Evolutionary conservation across 192 early-diverging fungal genomes (phyloP), one percentile per base, ranked within the genome.

Genomic region (Podila horticola): DNA sequence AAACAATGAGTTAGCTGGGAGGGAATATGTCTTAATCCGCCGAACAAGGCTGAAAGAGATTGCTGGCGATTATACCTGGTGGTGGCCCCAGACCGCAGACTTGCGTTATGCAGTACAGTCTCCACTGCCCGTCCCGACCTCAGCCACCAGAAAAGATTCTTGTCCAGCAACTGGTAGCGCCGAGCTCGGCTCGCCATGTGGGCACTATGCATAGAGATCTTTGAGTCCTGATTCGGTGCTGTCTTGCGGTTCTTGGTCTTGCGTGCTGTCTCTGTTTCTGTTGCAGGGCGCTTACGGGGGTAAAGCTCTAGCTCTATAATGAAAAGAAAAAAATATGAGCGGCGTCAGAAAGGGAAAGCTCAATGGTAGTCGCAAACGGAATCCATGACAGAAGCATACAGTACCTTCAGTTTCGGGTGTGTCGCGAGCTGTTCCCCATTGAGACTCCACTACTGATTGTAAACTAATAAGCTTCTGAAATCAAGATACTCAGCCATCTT

Each of bases 21-120:
- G 34, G 41, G 22, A 30, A 48, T 64, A 24, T 38, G 19, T 26
- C 33, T 38, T 24, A 34, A 8, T 64, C 9, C 38, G 34, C 26
- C 24, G 11, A 48, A 28, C 62, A 64, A 48, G 20, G 4, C 62
- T 24, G 19, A 64, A 26, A 24, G 34, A 48, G 62, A 4, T 19
- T 34, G 45, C 29, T 20, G 62, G 62, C 28, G 19, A 24, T 24
- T 38, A 34, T 64, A 64, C 62, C 22, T 64, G 5, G 41, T 64
- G 34, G 41, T 64, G 5, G 62, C 62, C 34, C 38, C 62, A 64
- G 62, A n/a, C 62, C 45, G 62, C 62, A 64, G 62, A 64, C 41
- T 64, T 48, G 33, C n/a, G 19, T 64, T n/a, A 64, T 64, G 24
- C 41, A 64, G 34, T 19, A 48, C 62, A 64, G 62, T 64, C 20